These are phyloP conservation scores for Trifolium subterraneum DNA, from an alignment of 306 rosid genomes.

Conservation along the genomic window DNA sequence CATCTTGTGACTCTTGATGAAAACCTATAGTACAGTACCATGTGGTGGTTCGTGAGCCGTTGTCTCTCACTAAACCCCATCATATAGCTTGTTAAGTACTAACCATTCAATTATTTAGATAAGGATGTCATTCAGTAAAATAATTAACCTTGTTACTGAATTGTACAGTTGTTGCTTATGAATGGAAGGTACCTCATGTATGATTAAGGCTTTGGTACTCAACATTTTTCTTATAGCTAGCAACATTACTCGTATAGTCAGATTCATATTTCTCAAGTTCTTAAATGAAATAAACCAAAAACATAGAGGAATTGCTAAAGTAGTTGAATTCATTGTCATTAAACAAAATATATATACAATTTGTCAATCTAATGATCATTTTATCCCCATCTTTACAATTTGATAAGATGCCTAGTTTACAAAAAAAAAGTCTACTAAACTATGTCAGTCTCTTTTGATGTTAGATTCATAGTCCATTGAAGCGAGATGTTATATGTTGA, in stretches of 20 bases:
- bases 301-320: not conserved
- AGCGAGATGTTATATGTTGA: slow-evolving; percentile 32
- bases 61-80: slow-evolving; percentile 20
- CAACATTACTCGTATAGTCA: not conserved
- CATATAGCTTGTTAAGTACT: not conserved
- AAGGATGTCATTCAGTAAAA: not conserved
- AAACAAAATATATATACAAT: not conserved
- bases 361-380: not conserved
- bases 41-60: slow-evolving; percentile 13
- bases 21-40: slow-evolving; percentile 23
- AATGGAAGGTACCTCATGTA: not conserved
- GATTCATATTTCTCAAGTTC: not conserved
- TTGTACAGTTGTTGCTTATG: not conserved
- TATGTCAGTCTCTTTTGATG: not conserved
- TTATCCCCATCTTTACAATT: not conserved
- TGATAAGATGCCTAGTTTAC: not conserved
- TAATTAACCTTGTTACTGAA: not conserved
- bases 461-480: slow-evolving; percentile 5
- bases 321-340: slow-evolving; percentile 1
- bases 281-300: slow-evolving; percentile 7
- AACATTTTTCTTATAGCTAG: not conserved
- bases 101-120: too few relatives aligned
- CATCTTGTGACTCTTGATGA: not conserved
- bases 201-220: not conserved
- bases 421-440: not conserved